Percentiles rank a stretch among this genome's conserved stretches.
phyloP scores from a whole-genome alignment of 2,329 filamentous ascomycete genomes.

The Stagonosporopsis vannaccii region DNA sequence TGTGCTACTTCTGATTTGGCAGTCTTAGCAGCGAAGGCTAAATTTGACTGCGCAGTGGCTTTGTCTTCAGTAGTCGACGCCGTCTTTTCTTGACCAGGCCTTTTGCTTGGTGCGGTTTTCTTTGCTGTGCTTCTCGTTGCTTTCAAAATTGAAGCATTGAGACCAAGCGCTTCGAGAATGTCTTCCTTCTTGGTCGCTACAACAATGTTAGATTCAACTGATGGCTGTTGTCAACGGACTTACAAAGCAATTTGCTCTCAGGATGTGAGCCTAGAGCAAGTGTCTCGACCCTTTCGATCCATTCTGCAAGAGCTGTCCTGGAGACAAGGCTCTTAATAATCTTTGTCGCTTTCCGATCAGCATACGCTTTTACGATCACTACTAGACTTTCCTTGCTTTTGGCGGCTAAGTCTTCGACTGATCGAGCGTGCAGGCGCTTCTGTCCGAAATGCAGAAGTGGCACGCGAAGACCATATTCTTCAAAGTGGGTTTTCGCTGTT shows the following conservation, averaged over 20 bases:
- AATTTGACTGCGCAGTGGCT: neutral
- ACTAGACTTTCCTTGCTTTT: conserved; percentile 14
- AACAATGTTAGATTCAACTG: neutral
- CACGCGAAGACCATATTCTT: conserved; percentile 21
- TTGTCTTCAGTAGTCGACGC: neutral
- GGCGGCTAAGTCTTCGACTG: conserved; percentile 10
- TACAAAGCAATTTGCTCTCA: conserved; percentile 10
- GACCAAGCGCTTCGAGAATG: conserved; percentile 1
- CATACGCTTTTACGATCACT: conserved; percentile 22
- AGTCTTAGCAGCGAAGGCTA: neutral
- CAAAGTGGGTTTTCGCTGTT: conserved; percentile 11
- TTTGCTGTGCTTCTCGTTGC: neutral
- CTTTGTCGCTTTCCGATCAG: conserved; percentile 14
- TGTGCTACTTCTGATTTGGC: neutral
- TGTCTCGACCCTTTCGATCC: conserved; percentile 32
- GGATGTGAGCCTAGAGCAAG: conserved; percentile 25
- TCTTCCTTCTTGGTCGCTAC: neutral
- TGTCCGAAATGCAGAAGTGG: conserved; percentile 20
- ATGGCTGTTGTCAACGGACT: neutral
- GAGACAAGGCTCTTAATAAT: conserved; percentile 9
- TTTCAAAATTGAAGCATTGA: neutral
- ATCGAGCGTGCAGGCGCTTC: conserved; percentile 19
- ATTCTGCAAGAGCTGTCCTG: conserved; percentile 24
- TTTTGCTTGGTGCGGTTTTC: neutral
- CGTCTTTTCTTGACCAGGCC: neutral